Percentiles rank a stretch among this genome's conserved stretches.
phyloP scores from a whole-genome alignment of 225 moss, liverwort and hornwort genomes.

The Sphagnum tenellum region DNA sequence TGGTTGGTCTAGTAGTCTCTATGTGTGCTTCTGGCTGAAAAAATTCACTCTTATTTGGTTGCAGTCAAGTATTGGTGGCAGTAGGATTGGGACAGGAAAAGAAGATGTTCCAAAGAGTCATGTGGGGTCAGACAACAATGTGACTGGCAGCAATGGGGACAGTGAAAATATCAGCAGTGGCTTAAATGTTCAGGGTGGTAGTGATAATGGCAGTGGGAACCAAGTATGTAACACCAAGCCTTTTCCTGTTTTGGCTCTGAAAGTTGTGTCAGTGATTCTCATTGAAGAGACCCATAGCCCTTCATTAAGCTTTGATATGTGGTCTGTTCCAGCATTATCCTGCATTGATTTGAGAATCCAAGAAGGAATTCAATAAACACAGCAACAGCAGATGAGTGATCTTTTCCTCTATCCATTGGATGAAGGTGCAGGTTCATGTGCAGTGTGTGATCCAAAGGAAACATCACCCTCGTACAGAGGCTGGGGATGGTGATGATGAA shows the following conservation, averaged over 20 bases:
- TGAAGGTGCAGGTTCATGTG: slow-evolving; percentile 39
- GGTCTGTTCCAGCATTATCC: too few relatives aligned
- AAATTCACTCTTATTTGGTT: too few relatives aligned
- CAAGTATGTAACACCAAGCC: slow-evolving; percentile 32
- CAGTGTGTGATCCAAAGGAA: slow-evolving; percentile 30
- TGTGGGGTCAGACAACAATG: slow-evolving; percentile 14
- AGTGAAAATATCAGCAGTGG: slow-evolving; percentile 63
- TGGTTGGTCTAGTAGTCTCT: too few relatives aligned
- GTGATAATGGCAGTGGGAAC: slow-evolving; percentile 88
- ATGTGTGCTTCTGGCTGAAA: too few relatives aligned
- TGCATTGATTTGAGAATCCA: too few relatives aligned
- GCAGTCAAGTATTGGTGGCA: slow-evolving; percentile 83
- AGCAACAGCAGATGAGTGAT: background rate
- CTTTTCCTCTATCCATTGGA: background rate
- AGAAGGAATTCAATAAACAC: too few relatives aligned
- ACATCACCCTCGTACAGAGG: slow-evolving; percentile 22
- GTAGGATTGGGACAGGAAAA: slow-evolving; percentile 66
- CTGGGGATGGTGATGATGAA: slow-evolving; percentile 50
- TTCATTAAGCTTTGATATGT: too few relatives aligned
- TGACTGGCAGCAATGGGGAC: slow-evolving; percentile 49
- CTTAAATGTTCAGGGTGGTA: slow-evolving; percentile 18
- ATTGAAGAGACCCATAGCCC: background rate
- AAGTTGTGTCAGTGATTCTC: background rate
- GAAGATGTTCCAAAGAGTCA: slow-evolving; percentile 31
- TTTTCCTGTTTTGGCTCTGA: too few relatives aligned